A percentile compares a stretch with the other conserved stretches of the same genome.
Conservation (phyloP, 83 land plant species). For the Picea mariana region DNA sequence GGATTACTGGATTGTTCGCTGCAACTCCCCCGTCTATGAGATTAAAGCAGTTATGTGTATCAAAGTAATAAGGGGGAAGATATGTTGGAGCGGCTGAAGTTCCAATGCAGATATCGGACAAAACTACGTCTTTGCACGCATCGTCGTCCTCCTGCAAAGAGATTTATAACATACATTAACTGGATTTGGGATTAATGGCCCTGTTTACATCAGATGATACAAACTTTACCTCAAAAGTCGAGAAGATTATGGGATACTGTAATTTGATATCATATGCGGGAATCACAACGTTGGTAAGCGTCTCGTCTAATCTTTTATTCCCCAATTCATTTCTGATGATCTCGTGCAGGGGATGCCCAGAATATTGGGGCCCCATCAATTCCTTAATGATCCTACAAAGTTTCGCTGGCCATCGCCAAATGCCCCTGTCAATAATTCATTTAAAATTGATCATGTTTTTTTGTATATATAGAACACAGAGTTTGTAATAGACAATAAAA, state of each 20-base stretch:
- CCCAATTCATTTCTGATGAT: conserved; percentile 20
- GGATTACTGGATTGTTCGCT: conserved; percentile 29
- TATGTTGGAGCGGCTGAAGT: conserved; percentile 33
- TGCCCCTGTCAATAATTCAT: no score
- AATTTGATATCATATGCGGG: conserved; percentile 42
- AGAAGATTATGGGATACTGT: conserved; percentile 41
- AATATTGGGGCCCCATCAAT: conserved; percentile 31
- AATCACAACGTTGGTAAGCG: conserved; percentile 35
- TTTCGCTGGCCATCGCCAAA: no score
- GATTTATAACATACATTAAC: neutral
- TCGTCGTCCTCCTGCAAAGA: neutral
- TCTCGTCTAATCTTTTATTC: conserved; percentile 15
- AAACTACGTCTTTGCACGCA: neutral
- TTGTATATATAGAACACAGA: no score
- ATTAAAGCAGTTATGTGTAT: neutral
- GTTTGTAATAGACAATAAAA: no score
- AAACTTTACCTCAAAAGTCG: conserved; percentile 18
- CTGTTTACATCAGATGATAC: no score
- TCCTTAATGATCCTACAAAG: neutral
- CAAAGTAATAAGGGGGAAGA: conserved; percentile 24
- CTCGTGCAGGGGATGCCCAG: conserved; percentile 28
- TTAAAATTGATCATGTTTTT: no score
- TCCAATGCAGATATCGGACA: conserved; percentile 21
- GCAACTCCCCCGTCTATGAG: conserved; percentile 32
- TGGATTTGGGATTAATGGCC: neutral